These are phyloP conservation scores for Fusarium pininemorale DNA, from an alignment of 2,329 filamentous ascomycete genomes.

Conservation along the genomic window DNA sequence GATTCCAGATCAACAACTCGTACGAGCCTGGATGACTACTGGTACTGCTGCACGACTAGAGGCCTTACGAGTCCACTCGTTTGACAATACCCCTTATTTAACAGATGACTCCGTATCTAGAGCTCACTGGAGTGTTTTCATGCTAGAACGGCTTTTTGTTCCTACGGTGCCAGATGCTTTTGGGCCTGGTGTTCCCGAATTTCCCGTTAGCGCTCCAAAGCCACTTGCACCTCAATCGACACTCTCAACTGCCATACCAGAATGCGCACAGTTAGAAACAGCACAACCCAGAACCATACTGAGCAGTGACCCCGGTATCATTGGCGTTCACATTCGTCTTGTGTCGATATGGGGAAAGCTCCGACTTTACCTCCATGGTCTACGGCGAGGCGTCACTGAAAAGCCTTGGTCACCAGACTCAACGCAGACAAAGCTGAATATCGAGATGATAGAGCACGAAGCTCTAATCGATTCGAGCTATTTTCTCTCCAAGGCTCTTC, in stretches of 20 bases:
- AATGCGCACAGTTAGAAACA: not conserved
- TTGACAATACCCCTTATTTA: fast-evolving
- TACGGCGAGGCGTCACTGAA: not conserved
- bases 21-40: not conserved
- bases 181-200: fast-evolving
- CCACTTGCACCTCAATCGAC: not conserved
- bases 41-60: not conserved
- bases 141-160: not conserved
- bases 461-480: not conserved
- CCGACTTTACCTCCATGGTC: not conserved
- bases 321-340: not conserved
- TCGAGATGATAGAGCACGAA: not conserved
- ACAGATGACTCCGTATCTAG: not conserved
- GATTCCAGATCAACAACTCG: not conserved
- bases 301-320: not conserved
- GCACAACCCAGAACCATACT: not conserved
- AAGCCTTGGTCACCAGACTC: not conserved
- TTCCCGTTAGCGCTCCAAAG: not conserved
- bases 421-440: not conserved
- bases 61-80: not conserved
- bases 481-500: not conserved
- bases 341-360: not conserved
- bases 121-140: not conserved
- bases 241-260: not conserved
- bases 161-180: not conserved